Evolutionary conservation across 1,139 yeast genomes (phyloP).

Genomic region (Debaryomyces udenii): DNA sequence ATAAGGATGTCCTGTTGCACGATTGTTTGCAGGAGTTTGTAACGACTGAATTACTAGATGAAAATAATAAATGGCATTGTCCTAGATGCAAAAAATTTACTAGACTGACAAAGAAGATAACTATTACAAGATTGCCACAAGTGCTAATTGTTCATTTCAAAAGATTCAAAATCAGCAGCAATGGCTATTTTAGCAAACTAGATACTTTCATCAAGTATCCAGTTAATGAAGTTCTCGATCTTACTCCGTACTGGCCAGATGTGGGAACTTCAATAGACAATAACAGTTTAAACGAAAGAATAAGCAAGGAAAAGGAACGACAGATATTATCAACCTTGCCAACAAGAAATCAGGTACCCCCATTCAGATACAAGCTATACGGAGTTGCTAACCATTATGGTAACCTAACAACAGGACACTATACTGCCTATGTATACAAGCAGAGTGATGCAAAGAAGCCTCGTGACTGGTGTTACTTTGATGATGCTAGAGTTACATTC

Average conservation of each 20-base stretch:
- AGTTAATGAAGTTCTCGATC: constrained; percentile 54
- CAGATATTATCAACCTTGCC: constrained; percentile 57
- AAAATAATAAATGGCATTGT: constrained; percentile 88
- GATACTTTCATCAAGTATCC: constrained; percentile 69
- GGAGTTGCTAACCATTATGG: constrained; percentile 94
- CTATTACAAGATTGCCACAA: constrained; percentile 72
- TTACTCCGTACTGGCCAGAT: constrained; percentile 81
- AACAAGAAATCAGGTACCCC: constrained; percentile 73
- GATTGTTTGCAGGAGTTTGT: constrained; percentile 77
- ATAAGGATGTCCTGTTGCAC: constrained; percentile 44
- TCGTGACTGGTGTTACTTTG: constrained; percentile 74
- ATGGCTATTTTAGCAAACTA: constrained; percentile 54
- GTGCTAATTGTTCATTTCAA: constrained; percentile 77
- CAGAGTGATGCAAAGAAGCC: constrained; percentile 35
- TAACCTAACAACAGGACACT: constrained; percentile 82
- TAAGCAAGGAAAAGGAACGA: constrained; percentile 45
- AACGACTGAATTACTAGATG: constrained; percentile 68
- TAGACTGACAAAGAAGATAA: constrained; percentile 66
- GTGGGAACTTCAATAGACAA: constrained; percentile 37
- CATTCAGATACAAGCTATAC: constrained; percentile 75
- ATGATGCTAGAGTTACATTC: constrained; percentile 62
- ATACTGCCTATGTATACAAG: constrained; percentile 81
- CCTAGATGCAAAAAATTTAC: constrained; percentile 74
- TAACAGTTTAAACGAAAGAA: constrained; percentile 17
- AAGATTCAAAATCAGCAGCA: constrained; percentile 62